phyloP scores from a whole-genome alignment of 176 grass and related monocot genomes.

The Avena insularis region DNA sequence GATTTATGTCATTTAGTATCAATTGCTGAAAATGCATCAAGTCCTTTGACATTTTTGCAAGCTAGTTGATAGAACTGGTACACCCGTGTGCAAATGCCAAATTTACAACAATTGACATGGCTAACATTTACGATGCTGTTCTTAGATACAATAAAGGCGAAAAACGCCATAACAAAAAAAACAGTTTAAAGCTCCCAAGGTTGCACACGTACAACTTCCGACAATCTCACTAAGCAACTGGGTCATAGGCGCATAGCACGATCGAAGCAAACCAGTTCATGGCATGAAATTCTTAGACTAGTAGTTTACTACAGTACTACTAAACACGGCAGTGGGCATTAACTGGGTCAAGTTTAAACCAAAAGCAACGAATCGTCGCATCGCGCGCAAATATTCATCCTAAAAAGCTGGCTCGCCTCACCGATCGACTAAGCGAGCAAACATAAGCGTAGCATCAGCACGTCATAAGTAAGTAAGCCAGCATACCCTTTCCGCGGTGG shows the following conservation, averaged over 20 bases:
- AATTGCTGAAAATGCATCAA: not conserved
- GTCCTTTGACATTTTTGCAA: no score
- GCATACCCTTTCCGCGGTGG: conserved; percentile 91
- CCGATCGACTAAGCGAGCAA: not conserved
- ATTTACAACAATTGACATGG: not conserved
- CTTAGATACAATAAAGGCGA: not conserved
- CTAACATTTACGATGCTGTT: no score
- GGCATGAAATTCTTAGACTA: not conserved
- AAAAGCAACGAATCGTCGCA: not conserved
- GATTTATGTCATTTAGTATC: not conserved
- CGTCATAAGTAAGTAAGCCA: not conserved
- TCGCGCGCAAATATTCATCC: not conserved
- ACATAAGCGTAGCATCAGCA: not conserved
- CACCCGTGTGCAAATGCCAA: not conserved
- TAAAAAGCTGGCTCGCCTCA: not conserved
- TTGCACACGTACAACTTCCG: not conserved
- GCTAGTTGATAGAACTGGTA: not conserved
- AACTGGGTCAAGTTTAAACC: not conserved
- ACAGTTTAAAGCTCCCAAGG: not conserved
- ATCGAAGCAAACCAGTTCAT: not conserved
- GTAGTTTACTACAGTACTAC: no score
- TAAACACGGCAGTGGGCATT: not conserved
- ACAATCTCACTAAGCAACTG: not conserved
- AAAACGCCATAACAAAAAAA: not conserved
- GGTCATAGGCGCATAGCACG: not conserved